Conservation (phyloP, 306 rosid genomes). For the Gastrolobium bilobum region DNA sequence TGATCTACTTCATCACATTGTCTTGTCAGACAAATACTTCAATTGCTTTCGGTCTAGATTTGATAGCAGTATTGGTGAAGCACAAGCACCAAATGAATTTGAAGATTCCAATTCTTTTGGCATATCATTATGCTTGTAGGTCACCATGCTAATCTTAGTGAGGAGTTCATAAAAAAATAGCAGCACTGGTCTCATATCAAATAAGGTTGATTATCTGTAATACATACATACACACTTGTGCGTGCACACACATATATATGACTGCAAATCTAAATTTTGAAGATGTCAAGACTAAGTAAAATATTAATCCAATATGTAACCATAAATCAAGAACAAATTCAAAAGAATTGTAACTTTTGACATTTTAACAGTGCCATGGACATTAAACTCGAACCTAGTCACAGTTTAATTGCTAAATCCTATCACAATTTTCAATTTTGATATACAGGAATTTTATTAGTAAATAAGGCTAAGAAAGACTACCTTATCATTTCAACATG, state of each 20-base stretch:
- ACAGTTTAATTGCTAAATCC: neutral
- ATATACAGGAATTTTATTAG: constrained; percentile 31
- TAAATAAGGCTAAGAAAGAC: constrained; percentile 40
- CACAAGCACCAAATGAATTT: constrained; percentile 14
- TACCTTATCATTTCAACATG: constrained; percentile 85
- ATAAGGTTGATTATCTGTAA: neutral
- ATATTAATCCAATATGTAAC: neutral
- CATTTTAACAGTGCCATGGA: neutral
- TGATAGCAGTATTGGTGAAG: neutral
- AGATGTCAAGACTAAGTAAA: constrained; percentile 25
- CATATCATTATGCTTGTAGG: neutral
- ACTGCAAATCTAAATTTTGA: constrained; percentile 14
- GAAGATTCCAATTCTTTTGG: neutral
- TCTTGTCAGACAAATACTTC: neutral
- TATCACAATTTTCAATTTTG: neutral
- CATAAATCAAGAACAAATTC: neutral
- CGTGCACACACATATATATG: neutral
- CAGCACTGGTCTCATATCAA: neutral
- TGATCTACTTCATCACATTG: neutral
- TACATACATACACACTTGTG: no score
- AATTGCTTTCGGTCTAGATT: neutral
- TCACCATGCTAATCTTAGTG: constrained; percentile 19
- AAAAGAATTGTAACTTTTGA: constrained; percentile 7
- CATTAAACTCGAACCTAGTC: constrained; percentile 7
- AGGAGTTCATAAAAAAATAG: constrained; percentile 18